Evolutionary conservation across 768 basidiomycete genomes (phyloP), one percentile per base, ranked within the genome.

Genomic region (Kwoniella mangroviensis): DNA sequence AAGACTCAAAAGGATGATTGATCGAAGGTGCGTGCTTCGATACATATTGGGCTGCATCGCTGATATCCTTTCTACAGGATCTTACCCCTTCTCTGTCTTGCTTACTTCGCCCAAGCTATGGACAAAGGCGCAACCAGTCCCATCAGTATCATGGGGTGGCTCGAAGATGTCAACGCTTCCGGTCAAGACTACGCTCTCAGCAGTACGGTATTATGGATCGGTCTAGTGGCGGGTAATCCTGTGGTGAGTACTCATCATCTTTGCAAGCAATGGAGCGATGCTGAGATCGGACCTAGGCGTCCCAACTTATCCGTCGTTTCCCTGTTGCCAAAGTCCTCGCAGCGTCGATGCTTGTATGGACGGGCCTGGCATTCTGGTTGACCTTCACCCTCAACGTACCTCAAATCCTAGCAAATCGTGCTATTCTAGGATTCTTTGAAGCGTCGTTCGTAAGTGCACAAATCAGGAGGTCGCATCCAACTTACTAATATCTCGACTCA

Each of bases 101-200:
- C 53, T 4, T 73, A 79, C 57, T 60, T 79, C 42, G 60, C 68
- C 3, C 77, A 79, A 63, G 68, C 77, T 5, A 67, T 78, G n/a
- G 77, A 78, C 62, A 78, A 78, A 63, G 68, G 66, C 7, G 66
- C 66, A 7, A 67, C 66, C 56, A 67, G 66, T 67, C 66, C 66
- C 13, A 61, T 62, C 61, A 68, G 70, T 60, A 67, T 67, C 40
- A 67, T 67, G 66, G 66, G 66, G 0, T 67, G 66, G 76, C 56
- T 66, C 1, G 65, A 63, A 40, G 73, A 77, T 43, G 72, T 75
- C 51, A 45, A 55, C 10, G 76, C 76, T 2, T 49, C 60, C 15
- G 77, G 75, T n/a, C 76, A 74, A 70, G 77, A 78, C 61, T 78
- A 75, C 34, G 72, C 72, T 26, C 54, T 78, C 19, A 76, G 73